A percentile compares a stretch with the other conserved stretches of the same genome.
Conservation (phyloP, 1,284 basidiomycete genomes). For the Lentinula novae-zelandiae region DNA sequence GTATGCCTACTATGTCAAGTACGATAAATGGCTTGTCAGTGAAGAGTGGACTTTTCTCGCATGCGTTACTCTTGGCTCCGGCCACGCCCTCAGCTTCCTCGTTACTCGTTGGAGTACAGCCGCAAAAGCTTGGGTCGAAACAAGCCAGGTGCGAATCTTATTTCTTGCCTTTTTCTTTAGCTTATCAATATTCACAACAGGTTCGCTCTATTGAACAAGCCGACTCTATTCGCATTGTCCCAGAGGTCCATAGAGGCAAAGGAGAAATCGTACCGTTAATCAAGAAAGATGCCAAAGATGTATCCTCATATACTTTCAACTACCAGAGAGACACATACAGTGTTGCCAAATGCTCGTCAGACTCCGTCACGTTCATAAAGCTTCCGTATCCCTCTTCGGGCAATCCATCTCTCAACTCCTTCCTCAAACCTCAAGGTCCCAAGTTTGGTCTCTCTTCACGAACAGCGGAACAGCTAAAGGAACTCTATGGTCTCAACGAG, state of each 20-base stretch:
- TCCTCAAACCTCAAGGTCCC: slow-evolving; percentile 49
- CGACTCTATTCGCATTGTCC: slow-evolving; percentile 81
- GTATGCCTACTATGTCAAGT: slow-evolving; percentile 88
- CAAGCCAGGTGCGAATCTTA: slow-evolving; percentile 45
- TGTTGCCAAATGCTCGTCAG: slow-evolving; percentile 41
- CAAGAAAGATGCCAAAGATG: slow-evolving; percentile 56
- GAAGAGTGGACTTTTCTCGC: slow-evolving; percentile 97
- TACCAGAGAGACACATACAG: slow-evolving; percentile 97
- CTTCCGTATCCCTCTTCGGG: slow-evolving; percentile 89
- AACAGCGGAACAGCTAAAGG: slow-evolving; percentile 44
- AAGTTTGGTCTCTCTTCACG: slow-evolving; percentile 28
- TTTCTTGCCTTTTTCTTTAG: slow-evolving; percentile 5
- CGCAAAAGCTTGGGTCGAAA: slow-evolving; percentile 79
- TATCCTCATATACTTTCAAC: slow-evolving; percentile 78
- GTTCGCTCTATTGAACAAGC: slow-evolving; percentile 70
- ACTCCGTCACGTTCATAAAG: slow-evolving; percentile 62
- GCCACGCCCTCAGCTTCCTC: slow-evolving; percentile 92
- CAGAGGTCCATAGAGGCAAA: slow-evolving; percentile 83
- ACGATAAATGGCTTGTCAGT: slow-evolving; percentile 88
- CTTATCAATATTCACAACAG: slow-evolving; percentile 30
- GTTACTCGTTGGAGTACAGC: slow-evolving; percentile 88
- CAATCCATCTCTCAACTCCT: slow-evolving; percentile 69
- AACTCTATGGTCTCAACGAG: slow-evolving; percentile 86
- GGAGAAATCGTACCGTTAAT: slow-evolving; percentile 86
- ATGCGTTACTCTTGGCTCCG: slow-evolving; percentile 79